These are phyloP conservation scores for Platanthera zijinensis DNA, from an alignment of 106 monocot species.

Conservation along the genomic window DNA sequence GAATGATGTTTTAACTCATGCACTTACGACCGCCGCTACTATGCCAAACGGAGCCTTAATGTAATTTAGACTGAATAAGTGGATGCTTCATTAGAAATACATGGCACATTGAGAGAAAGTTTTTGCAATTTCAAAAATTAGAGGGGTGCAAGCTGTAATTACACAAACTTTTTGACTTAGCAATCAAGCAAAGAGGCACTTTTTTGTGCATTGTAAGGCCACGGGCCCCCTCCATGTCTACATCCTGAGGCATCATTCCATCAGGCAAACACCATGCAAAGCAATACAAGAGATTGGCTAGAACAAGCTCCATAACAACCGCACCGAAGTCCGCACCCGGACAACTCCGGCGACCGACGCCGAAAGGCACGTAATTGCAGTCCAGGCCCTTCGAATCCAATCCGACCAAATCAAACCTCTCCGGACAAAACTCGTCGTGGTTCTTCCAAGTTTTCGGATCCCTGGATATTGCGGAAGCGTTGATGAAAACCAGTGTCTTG, in stretches of 20 bases:
- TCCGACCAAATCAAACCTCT: constrained; percentile 19
- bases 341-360: constrained; percentile 26
- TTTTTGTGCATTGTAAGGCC: constrained; percentile 24
- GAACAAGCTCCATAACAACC: constrained; percentile 11
- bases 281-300: constrained; percentile 24
- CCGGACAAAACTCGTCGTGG: constrained; percentile 27
- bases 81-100: no score
- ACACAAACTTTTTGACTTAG: neutral
- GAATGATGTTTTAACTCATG: no score
- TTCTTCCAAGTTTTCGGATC: constrained; percentile 22
- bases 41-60: no score
- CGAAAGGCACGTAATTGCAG: constrained; percentile 26
- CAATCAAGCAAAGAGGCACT: constrained; percentile 16
- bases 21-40: no score
- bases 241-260: constrained; percentile 11
- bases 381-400: constrained; percentile 22
- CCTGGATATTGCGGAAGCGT: constrained; percentile 13
- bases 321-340: constrained; percentile 22
- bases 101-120: no score
- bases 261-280: constrained; percentile 25
- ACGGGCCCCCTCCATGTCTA: constrained; percentile 21
- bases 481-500: constrained; percentile 21
- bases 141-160: no score
- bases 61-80: no score
- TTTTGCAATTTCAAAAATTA: no score